These are phyloP conservation scores for Prunus persica DNA, from an alignment of 306 rosid species.

Conservation along the genomic window DNA sequence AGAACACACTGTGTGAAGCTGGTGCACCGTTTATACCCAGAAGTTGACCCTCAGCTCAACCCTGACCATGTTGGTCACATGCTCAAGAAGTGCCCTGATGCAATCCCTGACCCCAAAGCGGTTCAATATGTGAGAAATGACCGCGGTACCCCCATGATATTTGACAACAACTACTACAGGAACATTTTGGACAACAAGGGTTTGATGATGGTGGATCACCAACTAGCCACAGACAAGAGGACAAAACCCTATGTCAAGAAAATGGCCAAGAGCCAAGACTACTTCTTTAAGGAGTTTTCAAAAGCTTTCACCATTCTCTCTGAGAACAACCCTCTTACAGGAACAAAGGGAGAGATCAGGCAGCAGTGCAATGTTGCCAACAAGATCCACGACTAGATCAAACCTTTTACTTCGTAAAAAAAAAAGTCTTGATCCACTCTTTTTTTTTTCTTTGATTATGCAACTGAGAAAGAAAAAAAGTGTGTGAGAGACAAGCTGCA, in stretches of 20 bases:
- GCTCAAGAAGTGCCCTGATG: conserved; percentile 91
- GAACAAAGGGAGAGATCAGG: conserved; percentile 83
- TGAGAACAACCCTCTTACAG: conserved; percentile 95
- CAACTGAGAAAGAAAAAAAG: conserved; percentile 20
- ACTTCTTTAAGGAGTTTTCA: conserved; percentile 82
- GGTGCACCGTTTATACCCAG: conserved; percentile 96
- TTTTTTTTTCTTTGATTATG: conserved; percentile 27
- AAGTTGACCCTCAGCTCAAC: conserved; percentile 74
- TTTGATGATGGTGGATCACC: conserved; percentile 73
- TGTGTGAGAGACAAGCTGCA: conserved; percentile 27
- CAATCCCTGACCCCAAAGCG: conserved; percentile 91
- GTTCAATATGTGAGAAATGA: conserved; percentile 95
- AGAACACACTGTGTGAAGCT: conserved; percentile 93
- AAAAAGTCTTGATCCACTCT: not conserved
- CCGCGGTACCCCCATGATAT: conserved; percentile 91
- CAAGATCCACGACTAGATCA: conserved; percentile 59
- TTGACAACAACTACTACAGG: conserved; percentile 94
- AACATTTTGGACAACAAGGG: conserved; percentile 97
- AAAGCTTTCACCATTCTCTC: conserved; percentile 77
- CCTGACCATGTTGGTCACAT: conserved; percentile 81
- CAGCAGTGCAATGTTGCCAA: conserved; percentile 85
- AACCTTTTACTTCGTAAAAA: not conserved
- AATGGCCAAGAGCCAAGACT: conserved; percentile 92
- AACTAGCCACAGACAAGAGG: conserved; percentile 77
- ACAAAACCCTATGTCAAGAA: conserved; percentile 92